Evolutionary conservation across 768 basidiomycete genomes (phyloP).

Genomic region (Coprinellus aureogranulatus): DNA sequence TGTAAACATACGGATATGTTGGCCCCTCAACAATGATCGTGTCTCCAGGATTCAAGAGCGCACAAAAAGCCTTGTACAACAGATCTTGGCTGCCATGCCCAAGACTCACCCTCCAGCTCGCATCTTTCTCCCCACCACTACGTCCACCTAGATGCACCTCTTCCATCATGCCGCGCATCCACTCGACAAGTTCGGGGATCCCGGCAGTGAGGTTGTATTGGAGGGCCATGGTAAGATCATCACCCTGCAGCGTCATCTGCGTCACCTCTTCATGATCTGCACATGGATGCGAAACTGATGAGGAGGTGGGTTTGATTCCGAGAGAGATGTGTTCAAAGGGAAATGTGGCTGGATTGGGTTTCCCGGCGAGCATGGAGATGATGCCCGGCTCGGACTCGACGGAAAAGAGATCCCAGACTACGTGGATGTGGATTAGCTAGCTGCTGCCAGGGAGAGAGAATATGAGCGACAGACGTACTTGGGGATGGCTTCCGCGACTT

Average conservation of each 20-base stretch:
- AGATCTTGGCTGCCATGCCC: constrained; percentile 77
- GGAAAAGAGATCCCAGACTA: constrained; percentile 56
- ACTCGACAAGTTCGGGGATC: constrained; percentile 50
- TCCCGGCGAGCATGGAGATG: constrained; percentile 72
- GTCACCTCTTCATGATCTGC: constrained; percentile 11
- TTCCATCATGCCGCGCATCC: constrained; percentile 60
- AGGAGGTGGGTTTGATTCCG: constrained; percentile 38
- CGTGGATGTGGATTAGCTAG: neutral
- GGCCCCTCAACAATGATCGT: constrained; percentile 76
- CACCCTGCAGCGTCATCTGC: constrained; percentile 44
- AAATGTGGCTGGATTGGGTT: constrained; percentile 75
- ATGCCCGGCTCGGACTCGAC: constrained; percentile 64
- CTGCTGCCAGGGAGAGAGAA: neutral
- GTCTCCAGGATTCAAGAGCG: constrained; percentile 75
- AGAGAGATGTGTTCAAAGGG: constrained; percentile 71
- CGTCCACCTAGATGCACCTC: constrained; percentile 44
- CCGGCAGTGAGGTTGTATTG: constrained; percentile 68
- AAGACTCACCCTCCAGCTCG: constrained; percentile 58
- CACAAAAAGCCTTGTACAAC: constrained; percentile 71
- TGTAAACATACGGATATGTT: constrained; percentile 53
- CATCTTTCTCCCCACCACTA: neutral
- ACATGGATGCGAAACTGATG: constrained; percentile 21
- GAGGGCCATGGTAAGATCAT: constrained; percentile 55
- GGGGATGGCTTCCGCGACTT: constrained; percentile 41
- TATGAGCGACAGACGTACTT: constrained; percentile 35